Conservation (phyloP, 345 rosid genomes). For the Pugionium cornutum region DNA sequence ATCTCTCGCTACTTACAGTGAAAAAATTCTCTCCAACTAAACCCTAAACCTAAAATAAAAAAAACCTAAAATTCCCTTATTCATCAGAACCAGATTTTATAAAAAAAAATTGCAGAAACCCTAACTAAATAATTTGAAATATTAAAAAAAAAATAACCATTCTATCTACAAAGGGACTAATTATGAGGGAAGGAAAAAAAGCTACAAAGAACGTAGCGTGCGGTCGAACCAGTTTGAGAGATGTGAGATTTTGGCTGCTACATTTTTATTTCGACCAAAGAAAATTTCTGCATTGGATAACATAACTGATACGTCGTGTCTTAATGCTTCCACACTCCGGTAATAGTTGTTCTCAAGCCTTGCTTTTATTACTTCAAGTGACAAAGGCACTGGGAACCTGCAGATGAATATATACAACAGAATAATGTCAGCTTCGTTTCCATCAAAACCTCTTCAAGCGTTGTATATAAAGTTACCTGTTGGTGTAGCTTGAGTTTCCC, state of each 20-base stretch:
- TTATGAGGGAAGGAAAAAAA: conserved; percentile 2
- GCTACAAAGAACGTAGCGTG: conserved; percentile 54
- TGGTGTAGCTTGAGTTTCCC: conserved; percentile 66
- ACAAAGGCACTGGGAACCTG: conserved; percentile 91
- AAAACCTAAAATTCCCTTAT: not conserved
- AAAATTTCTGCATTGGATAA: conserved; percentile 65
- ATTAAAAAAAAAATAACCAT: not conserved
- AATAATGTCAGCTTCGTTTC: conserved; percentile 17
- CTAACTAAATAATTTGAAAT: conserved; percentile 30
- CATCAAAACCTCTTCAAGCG: conserved; percentile 17
- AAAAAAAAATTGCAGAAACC: not conserved
- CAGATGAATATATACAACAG: conserved; percentile 22
- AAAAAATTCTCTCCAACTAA: conserved; percentile 20
- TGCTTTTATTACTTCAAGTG: conserved; percentile 63
- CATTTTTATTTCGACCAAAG: conserved; percentile 58
- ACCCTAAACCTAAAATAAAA: conserved; percentile 15
- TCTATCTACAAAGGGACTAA: conserved; percentile 48
- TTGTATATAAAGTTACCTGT: conserved; percentile 58
- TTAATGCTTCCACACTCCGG: conserved; percentile 70
- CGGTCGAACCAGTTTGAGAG: conserved; percentile 59
- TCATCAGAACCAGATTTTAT: conserved; percentile 10
- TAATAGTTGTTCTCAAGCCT: conserved; percentile 87
- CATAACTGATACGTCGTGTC: conserved; percentile 75
- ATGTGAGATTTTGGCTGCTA: conserved; percentile 52
- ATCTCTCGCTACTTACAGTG: conserved; percentile 26